Evolutionary conservation across 78 protist species (phyloP), one percentile per base, ranked within the genome.

Genomic region (Dictyostelium intermedium): DNA sequence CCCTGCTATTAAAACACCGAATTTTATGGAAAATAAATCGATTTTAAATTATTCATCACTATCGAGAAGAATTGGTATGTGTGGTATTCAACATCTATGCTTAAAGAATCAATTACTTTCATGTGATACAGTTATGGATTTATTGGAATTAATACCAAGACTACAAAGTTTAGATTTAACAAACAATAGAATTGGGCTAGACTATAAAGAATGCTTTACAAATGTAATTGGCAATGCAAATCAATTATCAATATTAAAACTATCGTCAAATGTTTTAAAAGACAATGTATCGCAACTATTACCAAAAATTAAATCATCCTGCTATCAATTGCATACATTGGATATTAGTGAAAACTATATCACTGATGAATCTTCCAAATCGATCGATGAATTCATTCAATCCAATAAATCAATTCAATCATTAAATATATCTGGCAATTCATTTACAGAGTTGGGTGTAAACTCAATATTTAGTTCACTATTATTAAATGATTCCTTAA

Each of bases 81-180:
- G 43, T 72, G 13, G 8, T 16, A 72, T 72, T 72, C 39, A 66
- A 66, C 74, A 66, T 66, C 11, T 66, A 66, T 32, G n/a, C 4
- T 34, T 72, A 72, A 72, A 72, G 79, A 72, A 72, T 72, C 79
- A 72, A 72, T 16, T 72, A 14, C 32, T 72, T 4, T 34, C 79
- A 34, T 72, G 79, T 34, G 79, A 72, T 30, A 72, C 23, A 72
- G 43, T 72, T 11, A 18, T 72, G 45, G n/a, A 18, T 72, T 34
- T 72, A 34, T 13, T 72, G 5, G 79, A 72, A 2, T 6, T 72
- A 34, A 30, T 72, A 3, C 79, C 79, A 72, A 27, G 25, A 34
- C 18, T 72, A 16, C 4, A 1, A 5, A 72, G 23, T 32, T 34
- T 72, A 32, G 79, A 72, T 34, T 34, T 72, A 14, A 70, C 78